Evolutionary conservation across 768 basidiomycete species (phyloP), one percentile per base, ranked within the genome.

Genomic region (Agrocybe chaxingu): DNA sequence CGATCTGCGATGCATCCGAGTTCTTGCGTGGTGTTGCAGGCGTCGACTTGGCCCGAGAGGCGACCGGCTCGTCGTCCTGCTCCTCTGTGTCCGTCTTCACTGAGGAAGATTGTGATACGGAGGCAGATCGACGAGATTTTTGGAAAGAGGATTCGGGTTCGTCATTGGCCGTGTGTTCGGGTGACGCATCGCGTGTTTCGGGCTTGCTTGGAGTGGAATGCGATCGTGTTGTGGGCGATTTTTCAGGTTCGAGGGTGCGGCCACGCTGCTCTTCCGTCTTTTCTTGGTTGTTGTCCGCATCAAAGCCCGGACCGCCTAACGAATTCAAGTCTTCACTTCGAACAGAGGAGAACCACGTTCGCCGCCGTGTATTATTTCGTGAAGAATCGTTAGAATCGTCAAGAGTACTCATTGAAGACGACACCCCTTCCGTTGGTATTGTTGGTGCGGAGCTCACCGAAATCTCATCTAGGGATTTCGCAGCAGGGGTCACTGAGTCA

Each of bases 341-440:
- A n/a, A 73, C 63, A 32, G 59, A 54, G 2, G 75, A 69, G 54
- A 86, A 84, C 84, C 83, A 85, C 12, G 78, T 82, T 8, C 73
- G 74, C 24, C 77, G 75, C n/a, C 78, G 76, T 42, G 66, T 66
- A 11, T 65, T 64, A 10, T 66, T 52, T 12, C 63, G 61, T 4
- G 71, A 58, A 0, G 57, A 40, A 29, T 57, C 51, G 19, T 41
- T 24, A 3, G 38, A 12, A 29, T 55, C 54, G 13, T 65, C 63
- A 19, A 63, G 61, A n/a, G 48, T 9, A 8, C 45, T 29, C 11
- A 42, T 42, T 7, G 52, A 30, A 29, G 42, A 41, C 12, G 48
- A 41, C 16, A 35, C 45, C 2, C 47, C 48, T 12, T 58, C 57
- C 19, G 45, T 50, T 29, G 49, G 53, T 16, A 40, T 49, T 32